Evolutionary conservation across 1,284 basidiomycete genomes (phyloP).

Genomic region (Phaffia rhodozyma): DNA sequence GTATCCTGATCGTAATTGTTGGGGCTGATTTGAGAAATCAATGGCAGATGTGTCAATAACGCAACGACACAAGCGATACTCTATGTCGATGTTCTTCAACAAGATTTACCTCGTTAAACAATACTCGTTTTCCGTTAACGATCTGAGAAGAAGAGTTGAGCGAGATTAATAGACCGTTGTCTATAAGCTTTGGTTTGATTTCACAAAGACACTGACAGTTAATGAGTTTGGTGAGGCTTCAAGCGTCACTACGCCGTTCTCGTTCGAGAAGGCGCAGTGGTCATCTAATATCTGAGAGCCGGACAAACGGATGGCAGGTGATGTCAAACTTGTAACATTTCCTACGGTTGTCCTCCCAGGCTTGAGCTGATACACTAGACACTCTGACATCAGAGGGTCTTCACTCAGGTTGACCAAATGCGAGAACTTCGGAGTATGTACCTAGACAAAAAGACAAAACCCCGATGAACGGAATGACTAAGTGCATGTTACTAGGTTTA

Average conservation of each 20-base stretch:
- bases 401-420: constrained; percentile 90
- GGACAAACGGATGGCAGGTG: constrained; percentile 81
- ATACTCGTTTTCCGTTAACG: constrained; percentile 80
- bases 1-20: constrained; percentile 79
- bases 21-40: constrained; percentile 39
- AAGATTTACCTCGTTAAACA: constrained; percentile 51
- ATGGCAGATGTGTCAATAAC: constrained; percentile 20
- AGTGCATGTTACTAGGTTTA: not conserved
- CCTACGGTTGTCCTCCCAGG: constrained; percentile 75
- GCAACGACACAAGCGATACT: constrained; percentile 26
- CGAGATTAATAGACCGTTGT: not conserved
- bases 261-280: constrained; percentile 84
- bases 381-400: constrained; percentile 40
- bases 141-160: constrained; percentile 42
- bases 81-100: not conserved
- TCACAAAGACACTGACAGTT: constrained; percentile 50
- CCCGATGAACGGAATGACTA: not conserved
- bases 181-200: not conserved
- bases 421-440: constrained; percentile 99
- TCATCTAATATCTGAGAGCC: constrained; percentile 83
- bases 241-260: constrained; percentile 70
- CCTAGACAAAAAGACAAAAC: constrained; percentile 33
- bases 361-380: constrained; percentile 84
- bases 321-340: constrained; percentile 61
- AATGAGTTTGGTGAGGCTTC: constrained; percentile 65